Evolutionary conservation across 805 yeast genomes (phyloP), one percentile per base, ranked within the genome.

Genomic region (Metschnikowia lunata): DNA sequence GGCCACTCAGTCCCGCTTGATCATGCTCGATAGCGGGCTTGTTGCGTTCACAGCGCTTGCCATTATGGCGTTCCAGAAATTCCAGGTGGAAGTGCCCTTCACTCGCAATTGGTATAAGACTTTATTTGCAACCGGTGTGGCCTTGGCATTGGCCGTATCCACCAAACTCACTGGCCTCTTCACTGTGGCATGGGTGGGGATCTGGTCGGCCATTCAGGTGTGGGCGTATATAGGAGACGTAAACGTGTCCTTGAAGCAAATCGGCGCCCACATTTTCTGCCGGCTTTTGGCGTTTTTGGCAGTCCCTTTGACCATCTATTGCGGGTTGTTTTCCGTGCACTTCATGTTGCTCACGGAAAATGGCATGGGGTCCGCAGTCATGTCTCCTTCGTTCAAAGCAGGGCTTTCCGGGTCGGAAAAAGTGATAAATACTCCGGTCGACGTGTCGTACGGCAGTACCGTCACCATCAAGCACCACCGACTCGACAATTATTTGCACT

Each of bases 201-300:
- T 67, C 0, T 55, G 80, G 37, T 64, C 67, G 1, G 41, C 74
- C 1, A 66, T 70, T 46, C 79, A 80, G 48, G 61, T 83, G 36
- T 89, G 96, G 96, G 60, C 62, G 48, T 55, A 78, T 10, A 59
- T 84, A 32, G 95, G 93, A 11, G 97, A 91, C 61, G 60, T 85
- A 29, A 62, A 66, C 4, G 68, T 83, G 4, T 35, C 76, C 1
- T 61, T 67, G 8, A 43, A 40, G 13, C 40, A 54, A 23, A 66
- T 80, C 49, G 49, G 65, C 13, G 66, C 62, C 43, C 80, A 78
- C 54, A 56, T 74, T 13, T 15, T 61, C 0, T 48, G 61, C 15
- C 71, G 83, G 32, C 51, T 70, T 0, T 43, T 67, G 12, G 64
- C 71, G 8, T 64, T 83, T 36, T 50, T 83, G 0, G 54, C 67